Percentiles rank a stretch among this genome's conserved stretches.
These are phyloP conservation scores for Micromonas pusilla DNA, from an alignment of 139 green algal genomes.

Conservation along the genomic window DNA sequence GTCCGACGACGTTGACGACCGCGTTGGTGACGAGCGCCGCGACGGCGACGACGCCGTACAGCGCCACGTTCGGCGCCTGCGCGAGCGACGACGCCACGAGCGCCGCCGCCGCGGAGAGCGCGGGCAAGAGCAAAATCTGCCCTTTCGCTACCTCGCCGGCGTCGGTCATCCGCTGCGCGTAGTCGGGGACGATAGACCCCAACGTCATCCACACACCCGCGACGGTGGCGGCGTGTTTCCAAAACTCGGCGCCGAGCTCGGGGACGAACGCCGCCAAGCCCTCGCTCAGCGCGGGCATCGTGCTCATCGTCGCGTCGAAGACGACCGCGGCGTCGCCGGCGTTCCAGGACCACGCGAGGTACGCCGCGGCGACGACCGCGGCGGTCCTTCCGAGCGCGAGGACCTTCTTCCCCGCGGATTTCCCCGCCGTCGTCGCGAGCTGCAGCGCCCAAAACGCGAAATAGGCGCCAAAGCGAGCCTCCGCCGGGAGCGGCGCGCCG, in stretches of 20 bases:
- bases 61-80: background rate
- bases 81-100: background rate
- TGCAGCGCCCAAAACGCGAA: background rate
- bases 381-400: background rate
- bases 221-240: background rate
- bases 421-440: background rate
- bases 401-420: background rate
- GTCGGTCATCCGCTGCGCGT: background rate
- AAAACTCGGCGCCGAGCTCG: background rate
- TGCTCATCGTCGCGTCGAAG: background rate
- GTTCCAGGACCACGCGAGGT: background rate
- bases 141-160: background rate
- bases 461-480: background rate
- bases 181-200: background rate
- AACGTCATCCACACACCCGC: conserved; percentile 9
- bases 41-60: background rate
- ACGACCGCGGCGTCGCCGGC: background rate
- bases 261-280: background rate
- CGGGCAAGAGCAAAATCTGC: background rate
- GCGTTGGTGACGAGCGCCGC: conserved; percentile 10
- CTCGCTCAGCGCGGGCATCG: background rate
- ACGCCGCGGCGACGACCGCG: background rate
- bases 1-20: background rate
- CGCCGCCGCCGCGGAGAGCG: background rate
- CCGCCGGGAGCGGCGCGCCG: background rate